A percentile compares a stretch with the other conserved stretches of the same genome.
Conservation (phyloP, 2,329 filamentous ascomycete species). For the Neonectria coccinea region DNA sequence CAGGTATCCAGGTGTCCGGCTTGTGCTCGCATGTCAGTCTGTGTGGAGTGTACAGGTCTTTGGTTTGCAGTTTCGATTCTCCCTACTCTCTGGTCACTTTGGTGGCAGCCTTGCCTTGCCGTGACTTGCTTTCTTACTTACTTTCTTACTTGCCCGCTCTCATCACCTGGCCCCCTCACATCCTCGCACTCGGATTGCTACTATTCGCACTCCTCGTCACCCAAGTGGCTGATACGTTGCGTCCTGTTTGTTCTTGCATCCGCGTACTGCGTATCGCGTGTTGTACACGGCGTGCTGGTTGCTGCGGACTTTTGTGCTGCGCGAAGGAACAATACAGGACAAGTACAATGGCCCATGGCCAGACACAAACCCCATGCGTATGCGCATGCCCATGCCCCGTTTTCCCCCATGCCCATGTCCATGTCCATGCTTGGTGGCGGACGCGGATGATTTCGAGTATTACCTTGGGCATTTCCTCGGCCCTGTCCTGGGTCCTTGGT, state of each 20-base stretch:
- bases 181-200: background rate
- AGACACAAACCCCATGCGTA: background rate
- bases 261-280: slow-evolving; percentile 9
- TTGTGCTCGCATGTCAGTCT: slow-evolving; percentile 1
- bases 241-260: slow-evolving; percentile 24
- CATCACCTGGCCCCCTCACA: background rate
- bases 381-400: slow-evolving; percentile 3
- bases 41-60: background rate
- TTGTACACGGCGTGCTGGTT: slow-evolving; percentile 7
- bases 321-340: slow-evolving; percentile 10
- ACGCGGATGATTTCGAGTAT: slow-evolving; percentile 16
- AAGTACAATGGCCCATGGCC: background rate
- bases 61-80: background rate
- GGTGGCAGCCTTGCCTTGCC: background rate
- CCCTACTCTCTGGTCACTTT: background rate
- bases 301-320: slow-evolving; percentile 19
- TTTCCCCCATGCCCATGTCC: slow-evolving; percentile 10
- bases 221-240: slow-evolving; percentile 3
- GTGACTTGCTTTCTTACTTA: background rate
- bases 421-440: slow-evolving; percentile 20
- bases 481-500: slow-evolving; percentile 1
- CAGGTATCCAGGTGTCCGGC: slow-evolving; percentile 16
- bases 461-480: background rate
- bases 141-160: background rate
- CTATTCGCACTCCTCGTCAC: slow-evolving; percentile 2